Evolutionary conservation across 2,329 filamentous ascomycete species (phyloP).

Genomic region (Lachnellula subtilissima): DNA sequence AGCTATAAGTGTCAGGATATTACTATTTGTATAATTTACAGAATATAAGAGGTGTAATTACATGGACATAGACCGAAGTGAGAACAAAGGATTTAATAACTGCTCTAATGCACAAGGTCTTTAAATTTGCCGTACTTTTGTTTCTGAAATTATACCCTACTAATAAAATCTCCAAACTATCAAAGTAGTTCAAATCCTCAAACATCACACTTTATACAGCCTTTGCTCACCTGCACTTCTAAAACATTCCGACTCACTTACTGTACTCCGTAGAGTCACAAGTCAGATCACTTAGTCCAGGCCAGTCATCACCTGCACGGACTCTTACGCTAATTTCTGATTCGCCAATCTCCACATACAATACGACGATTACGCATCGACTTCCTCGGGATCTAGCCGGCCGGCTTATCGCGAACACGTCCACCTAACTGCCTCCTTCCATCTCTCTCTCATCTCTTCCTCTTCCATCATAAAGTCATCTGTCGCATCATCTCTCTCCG

Average conservation of each 20-base stretch:
- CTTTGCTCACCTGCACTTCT: background rate
- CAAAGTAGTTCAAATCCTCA: too few species aligned
- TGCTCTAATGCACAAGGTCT: too few species aligned
- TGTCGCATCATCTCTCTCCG: background rate
- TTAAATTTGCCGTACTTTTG: too few species aligned
- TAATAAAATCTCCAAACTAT: too few species aligned
- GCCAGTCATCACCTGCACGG: conserved; percentile 12
- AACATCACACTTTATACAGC: background rate
- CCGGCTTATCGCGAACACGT: conserved; percentile 13
- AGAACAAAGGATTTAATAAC: too few species aligned
- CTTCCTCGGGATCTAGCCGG: background rate
- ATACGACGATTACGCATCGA: conserved; percentile 8
- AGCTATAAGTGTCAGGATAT: conserved; percentile 31
- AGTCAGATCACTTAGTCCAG: background rate
- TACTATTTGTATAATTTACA: background rate
- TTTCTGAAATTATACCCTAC: too few species aligned
- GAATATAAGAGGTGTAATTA: too few species aligned
- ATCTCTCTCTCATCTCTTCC: background rate
- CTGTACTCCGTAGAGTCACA: background rate
- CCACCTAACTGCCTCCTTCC: background rate
- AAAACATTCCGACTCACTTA: conserved; percentile 4
- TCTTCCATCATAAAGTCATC: background rate
- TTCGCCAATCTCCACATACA: conserved; percentile 6
- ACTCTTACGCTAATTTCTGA: background rate
- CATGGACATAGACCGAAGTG: too few species aligned